Percentiles rank a stretch among this genome's conserved stretches.
Conservation (phyloP, 1,139 yeast genomes). For the Meyerozyma smithsonii region DNA sequence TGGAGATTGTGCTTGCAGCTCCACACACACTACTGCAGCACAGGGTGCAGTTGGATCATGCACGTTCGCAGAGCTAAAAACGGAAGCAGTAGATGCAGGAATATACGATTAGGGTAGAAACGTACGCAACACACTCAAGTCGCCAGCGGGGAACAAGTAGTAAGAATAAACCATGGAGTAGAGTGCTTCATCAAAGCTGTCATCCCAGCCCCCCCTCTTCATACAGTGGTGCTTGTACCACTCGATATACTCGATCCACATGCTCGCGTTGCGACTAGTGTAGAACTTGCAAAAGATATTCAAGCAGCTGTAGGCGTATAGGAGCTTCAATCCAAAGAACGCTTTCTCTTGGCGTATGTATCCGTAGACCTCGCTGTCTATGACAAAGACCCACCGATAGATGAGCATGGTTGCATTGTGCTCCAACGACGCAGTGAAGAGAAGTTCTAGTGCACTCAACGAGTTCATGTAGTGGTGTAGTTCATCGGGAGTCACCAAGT, state of each 20-base stretch:
- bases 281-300: slow-evolving; percentile 7
- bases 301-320: slow-evolving; percentile 9
- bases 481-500: slow-evolving; percentile 9
- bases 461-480: slow-evolving; percentile 9
- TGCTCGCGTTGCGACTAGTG: slow-evolving; percentile 6
- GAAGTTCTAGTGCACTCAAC: slow-evolving; percentile 12
- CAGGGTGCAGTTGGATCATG: neutral
- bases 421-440: slow-evolving; percentile 12
- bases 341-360: slow-evolving; percentile 16
- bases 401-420: slow-evolving; percentile 24
- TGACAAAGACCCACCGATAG: slow-evolving; percentile 22
- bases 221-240: slow-evolving; percentile 9
- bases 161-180: neutral
- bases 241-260: slow-evolving; percentile 9
- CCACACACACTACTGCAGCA: too few species aligned
- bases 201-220: slow-evolving; percentile 8
- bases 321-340: slow-evolving; percentile 18
- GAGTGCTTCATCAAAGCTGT: neutral
- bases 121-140: neutral
- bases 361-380: slow-evolving; percentile 15
- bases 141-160: neutral
- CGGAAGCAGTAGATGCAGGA: neutral
- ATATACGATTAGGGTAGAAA: neutral
- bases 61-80: neutral
- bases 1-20: too few species aligned